Evolutionary conservation across 1,284 basidiomycete species (phyloP), one percentile per base, ranked within the genome.

Genomic region (Coriolopsis trogii): DNA sequence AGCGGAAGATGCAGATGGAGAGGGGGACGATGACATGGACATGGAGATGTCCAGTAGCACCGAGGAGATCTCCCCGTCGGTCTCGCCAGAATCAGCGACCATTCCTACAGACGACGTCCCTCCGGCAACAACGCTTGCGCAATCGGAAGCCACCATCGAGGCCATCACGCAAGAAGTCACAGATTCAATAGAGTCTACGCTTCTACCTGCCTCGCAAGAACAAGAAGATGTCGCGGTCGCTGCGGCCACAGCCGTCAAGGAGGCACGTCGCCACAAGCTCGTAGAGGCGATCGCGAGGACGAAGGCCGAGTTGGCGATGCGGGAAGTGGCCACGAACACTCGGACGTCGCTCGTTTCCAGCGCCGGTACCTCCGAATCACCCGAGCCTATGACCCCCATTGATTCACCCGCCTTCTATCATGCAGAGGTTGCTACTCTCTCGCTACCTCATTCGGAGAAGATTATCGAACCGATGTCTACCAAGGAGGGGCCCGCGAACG

Each of bases 301-400:
- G 6, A 56, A 50, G 45, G 44, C 48, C 5, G 40, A 50, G 41
- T 37, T 50, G 1, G 41, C 44, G 1, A 39, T 49, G 23, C 43
- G 42, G 7, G 33, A 31, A 23, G 16, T 6, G 7, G 46, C 42
- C 6, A n/a, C 49, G 7, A 42, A 39, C 23, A 37, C 53, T 26
- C 31, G 50, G 9, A 18, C 29, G 12, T 51, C 51, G 15, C n/a
- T 52, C 3, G 21, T 44, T 16, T 53, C 45, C 6, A 53, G 41
- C 38, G 45, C 37, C 24, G 51, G 41, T 10, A 44, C 30, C n/a
- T 56, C 58, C n/a, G 43, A 55, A 16, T 56, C 54, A 0, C 49
- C 58, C 1, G 58, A 59, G 26, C 58, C 58, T 6, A 33, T 40
- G 3, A 59, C 58, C 0, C 58, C 58, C 5, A 10, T 21, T 10